Evolutionary conservation across 129 eudicot species (phyloP).

Genomic region (Flaveria brownii): DNA sequence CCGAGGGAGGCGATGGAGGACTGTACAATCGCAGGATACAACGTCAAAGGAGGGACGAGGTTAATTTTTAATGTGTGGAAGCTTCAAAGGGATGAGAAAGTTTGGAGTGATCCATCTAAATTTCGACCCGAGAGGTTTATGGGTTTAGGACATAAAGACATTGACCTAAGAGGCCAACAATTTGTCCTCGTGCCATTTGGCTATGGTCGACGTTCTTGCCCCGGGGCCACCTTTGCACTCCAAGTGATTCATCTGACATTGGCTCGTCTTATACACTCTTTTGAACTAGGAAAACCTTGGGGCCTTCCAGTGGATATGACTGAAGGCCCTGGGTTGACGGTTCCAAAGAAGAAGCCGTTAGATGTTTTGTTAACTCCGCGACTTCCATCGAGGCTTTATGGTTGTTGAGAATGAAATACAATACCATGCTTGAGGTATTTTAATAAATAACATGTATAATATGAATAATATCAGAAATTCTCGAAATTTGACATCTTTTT

Average conservation of each 20-base stretch:
- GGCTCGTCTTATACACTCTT: conserved; percentile 48
- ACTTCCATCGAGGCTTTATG: conserved; percentile 14
- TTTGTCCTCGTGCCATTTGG: conserved; percentile 48
- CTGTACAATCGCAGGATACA: conserved; percentile 31
- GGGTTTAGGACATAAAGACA: conserved; percentile 32
- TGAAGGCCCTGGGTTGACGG: conserved; percentile 42
- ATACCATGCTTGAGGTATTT: too few relatives aligned
- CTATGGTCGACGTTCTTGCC: conserved; percentile 47
- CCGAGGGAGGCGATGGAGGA: conserved; percentile 25
- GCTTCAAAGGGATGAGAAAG: conserved; percentile 41
- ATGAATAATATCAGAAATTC: too few relatives aligned
- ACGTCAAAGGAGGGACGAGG: conserved; percentile 33
- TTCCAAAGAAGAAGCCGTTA: conserved; percentile 32
- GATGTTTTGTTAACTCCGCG: conserved; percentile 40
- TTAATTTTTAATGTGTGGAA: conserved; percentile 35
- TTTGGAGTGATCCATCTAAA: conserved; percentile 32
- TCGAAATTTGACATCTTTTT: too few relatives aligned
- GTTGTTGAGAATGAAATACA: background rate
- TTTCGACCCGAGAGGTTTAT: conserved; percentile 44
- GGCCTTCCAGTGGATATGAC: conserved; percentile 40
- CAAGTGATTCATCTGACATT: conserved; percentile 34
- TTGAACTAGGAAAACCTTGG: conserved; percentile 23
- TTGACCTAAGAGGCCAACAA: conserved; percentile 32
- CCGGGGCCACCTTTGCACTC: conserved; percentile 23
- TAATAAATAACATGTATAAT: too few relatives aligned